Conservation (phyloP, 345 rosid species). For the Microthlaspi erraticum region DNA sequence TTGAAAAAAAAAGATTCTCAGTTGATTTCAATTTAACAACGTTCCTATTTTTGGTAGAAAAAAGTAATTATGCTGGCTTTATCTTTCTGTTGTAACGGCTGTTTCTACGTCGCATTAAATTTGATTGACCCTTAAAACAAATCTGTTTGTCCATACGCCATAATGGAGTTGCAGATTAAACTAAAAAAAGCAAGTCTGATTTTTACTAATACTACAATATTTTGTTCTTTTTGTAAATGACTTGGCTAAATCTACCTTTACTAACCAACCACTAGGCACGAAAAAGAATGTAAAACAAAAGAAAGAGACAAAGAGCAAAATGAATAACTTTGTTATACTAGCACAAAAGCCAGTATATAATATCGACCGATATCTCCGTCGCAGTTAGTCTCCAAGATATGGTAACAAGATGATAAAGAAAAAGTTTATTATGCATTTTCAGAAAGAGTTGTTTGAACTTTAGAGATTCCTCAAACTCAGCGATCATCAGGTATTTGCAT, state of each 20-base stretch:
- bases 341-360: background rate
- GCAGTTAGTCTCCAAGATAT: no score
- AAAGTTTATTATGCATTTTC: background rate
- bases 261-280: background rate
- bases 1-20: conserved; percentile 4
- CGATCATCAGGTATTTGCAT: conserved; percentile 18
- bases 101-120: conserved; percentile 19
- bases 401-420: background rate
- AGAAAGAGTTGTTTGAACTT: conserved; percentile 13
- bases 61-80: background rate
- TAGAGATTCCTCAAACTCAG: conserved; percentile 28
- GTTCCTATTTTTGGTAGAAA: background rate
- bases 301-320: background rate
- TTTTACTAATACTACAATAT: background rate
- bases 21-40: conserved; percentile 11
- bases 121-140: conserved; percentile 2
- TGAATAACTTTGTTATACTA: background rate
- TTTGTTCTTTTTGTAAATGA: background rate
- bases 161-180: background rate
- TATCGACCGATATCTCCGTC: no score
- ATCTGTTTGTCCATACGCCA: background rate
- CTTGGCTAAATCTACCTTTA: background rate
- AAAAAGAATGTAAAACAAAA: background rate
- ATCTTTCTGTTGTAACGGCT: conserved; percentile 21
- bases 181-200: background rate